Conservation (phyloP, 176 grass and related monocot genomes). For the Saccharum officinarum region DNA sequence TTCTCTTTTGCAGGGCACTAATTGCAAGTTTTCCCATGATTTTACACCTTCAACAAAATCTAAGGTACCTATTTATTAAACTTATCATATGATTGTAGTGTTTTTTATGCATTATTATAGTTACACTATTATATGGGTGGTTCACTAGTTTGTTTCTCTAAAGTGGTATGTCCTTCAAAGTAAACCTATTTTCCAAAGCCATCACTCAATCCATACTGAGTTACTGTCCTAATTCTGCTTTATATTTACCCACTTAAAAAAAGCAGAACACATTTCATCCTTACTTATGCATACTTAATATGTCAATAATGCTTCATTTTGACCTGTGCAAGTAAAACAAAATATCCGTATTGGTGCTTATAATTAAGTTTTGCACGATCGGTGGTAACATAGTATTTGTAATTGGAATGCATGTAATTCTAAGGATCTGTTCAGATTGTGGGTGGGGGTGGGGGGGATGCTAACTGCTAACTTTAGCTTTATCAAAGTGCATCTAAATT, state of each 20-base stretch:
- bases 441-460: not conserved
- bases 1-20: conserved; percentile 60
- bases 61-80: conserved; percentile 48
- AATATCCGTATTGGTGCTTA: not conserved
- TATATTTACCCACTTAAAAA: not conserved
- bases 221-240: not conserved
- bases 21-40: conserved; percentile 95
- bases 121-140: conserved; percentile 15
- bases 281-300: not conserved
- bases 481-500: not conserved
- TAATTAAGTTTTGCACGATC: conserved; percentile 10
- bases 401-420: not conserved
- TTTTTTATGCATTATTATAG: conserved; percentile 12
- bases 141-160: not conserved
- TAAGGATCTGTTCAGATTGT: not conserved
- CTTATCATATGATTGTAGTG: not conserved
- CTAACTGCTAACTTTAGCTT: conserved; percentile 1
- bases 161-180: not conserved
- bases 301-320: not conserved
- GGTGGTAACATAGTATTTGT: not conserved
- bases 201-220: not conserved
- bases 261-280: not conserved
- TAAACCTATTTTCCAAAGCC: not conserved
- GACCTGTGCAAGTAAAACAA: not conserved
- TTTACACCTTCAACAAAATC: conserved; percentile 86